Conservation (phyloP, 441 rosid species). For the Viola pubescens region DNA sequence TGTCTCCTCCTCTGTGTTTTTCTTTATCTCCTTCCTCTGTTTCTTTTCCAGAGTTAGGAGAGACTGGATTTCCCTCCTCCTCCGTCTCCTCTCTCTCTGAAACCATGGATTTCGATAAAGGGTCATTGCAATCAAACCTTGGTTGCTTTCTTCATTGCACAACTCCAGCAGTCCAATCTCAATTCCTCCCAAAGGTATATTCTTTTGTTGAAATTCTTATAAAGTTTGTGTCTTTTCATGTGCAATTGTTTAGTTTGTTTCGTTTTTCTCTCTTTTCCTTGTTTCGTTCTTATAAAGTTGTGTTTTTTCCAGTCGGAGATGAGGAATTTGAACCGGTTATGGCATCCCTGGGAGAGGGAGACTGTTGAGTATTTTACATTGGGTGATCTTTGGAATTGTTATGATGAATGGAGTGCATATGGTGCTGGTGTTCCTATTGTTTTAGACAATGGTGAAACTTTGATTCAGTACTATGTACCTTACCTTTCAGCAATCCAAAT, state of each 20-base stretch:
- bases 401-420: conserved; percentile 97
- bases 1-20: conserved; percentile 5
- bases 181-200: conserved; percentile 74
- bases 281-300: neutral
- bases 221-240: neutral
- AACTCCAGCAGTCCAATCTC: conserved; percentile 67
- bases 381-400: conserved; percentile 77
- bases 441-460: conserved; percentile 50
- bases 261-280: neutral
- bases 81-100: conserved; percentile 11
- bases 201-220: neutral
- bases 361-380: conserved; percentile 70
- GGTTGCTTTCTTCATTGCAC: conserved; percentile 74
- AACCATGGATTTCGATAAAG: conserved; percentile 58
- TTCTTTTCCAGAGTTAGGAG: conserved; percentile 14
- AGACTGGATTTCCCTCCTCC: conserved; percentile 5
- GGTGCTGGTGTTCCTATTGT: conserved; percentile 90
- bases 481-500: conserved; percentile 93
- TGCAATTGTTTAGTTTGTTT: neutral
- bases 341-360: conserved; percentile 94
- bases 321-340: conserved; percentile 63
- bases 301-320: conserved; percentile 49
- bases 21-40: conserved; percentile 5
- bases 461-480: conserved; percentile 91
- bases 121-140: conserved; percentile 73